These are phyloP conservation scores for Halenospora varia DNA, from an alignment of 495 filamentous ascomycete species.

Conservation along the genomic window DNA sequence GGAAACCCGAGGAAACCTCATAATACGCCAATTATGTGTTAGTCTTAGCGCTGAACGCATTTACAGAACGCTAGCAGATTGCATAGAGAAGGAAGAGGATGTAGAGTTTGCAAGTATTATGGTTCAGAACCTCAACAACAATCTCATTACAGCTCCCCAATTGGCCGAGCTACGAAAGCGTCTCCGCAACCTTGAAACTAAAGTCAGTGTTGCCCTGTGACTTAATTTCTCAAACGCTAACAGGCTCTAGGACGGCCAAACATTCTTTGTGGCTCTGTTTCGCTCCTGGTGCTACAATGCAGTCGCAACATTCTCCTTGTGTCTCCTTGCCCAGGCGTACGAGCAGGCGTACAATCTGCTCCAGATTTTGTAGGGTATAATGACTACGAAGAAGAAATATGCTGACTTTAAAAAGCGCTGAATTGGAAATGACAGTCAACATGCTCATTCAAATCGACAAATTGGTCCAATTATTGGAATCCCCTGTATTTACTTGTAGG, in stretches of 20 bases:
- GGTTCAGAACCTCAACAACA: slow-evolving; percentile 99
- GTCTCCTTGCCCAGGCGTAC: slow-evolving; percentile 94
- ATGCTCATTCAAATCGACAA: slow-evolving; percentile 99
- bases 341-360: slow-evolving; percentile 96
- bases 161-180: slow-evolving; percentile 86
- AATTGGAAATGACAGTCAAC: slow-evolving; percentile 98
- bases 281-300: slow-evolving; percentile 98
- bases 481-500: slow-evolving; percentile 95
- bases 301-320: slow-evolving; percentile 94
- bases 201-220: slow-evolving; percentile 46
- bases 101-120: slow-evolving; percentile 98
- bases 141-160: slow-evolving; percentile 95
- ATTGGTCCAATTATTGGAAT: slow-evolving; percentile 94
- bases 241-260: slow-evolving; percentile 72
- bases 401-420: slow-evolving; percentile 62
- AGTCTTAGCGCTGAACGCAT: slow-evolving; percentile 92
- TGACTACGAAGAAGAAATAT: background rate
- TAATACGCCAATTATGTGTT: slow-evolving; percentile 91
- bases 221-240: slow-evolving; percentile 1
- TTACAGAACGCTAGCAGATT: slow-evolving; percentile 93
- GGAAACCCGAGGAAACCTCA: slow-evolving; percentile 90
- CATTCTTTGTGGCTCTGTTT: slow-evolving; percentile 91
- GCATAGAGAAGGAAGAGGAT: slow-evolving; percentile 97
- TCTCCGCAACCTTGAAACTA: slow-evolving; percentile 83
- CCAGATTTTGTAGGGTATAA: slow-evolving; percentile 77